A percentile compares a stretch with the other conserved stretches of the same genome.
Conservation (phyloP, 805 yeast genomes). For the Wickerhamomyces queroliae region DNA sequence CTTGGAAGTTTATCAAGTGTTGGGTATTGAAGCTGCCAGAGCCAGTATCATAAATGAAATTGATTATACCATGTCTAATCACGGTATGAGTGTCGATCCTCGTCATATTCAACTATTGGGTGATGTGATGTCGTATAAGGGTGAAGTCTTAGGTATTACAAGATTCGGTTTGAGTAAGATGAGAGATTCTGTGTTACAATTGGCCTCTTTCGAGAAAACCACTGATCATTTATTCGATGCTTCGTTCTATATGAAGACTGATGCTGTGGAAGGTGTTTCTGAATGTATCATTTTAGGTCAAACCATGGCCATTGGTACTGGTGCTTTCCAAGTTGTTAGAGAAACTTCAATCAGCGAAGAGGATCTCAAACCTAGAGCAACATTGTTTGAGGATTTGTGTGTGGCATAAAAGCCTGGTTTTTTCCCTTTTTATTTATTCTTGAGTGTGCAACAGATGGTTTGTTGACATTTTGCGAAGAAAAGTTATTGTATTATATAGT, state of each 20-base stretch:
- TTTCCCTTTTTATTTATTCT: too few species aligned
- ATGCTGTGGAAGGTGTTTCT: conserved; percentile 93
- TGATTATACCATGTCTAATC: conserved; percentile 96
- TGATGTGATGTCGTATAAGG: conserved; percentile 98
- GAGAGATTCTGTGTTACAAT: conserved; percentile 96
- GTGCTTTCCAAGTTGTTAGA: conserved; percentile 83
- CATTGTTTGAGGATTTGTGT: conserved; percentile 39
- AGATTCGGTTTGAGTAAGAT: conserved; percentile 96
- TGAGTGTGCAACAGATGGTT: too few species aligned
- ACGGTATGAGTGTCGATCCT: conserved; percentile 99
- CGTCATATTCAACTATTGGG: conserved; percentile 97
- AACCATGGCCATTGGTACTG: conserved; percentile 97
- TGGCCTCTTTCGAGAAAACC: conserved; percentile 97
- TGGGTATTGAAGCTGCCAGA: conserved; percentile 98
- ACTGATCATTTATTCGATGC: conserved; percentile 98
- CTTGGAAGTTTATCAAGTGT: conserved; percentile 78
- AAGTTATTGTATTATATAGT: background rate
- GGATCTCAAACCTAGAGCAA: conserved; percentile 38
- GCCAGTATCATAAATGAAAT: conserved; percentile 89
- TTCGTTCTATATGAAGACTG: conserved; percentile 95
- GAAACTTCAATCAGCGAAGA: conserved; percentile 39
- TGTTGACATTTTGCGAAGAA: too few species aligned
- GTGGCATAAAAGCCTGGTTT: conserved; percentile 1
- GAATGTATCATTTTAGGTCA: conserved; percentile 97
- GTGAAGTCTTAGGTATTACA: conserved; percentile 96